Base-by-base conservation (phyloP, 2,329 filamentous ascomycete species). In the Arthrocladium fulminans region DNA sequence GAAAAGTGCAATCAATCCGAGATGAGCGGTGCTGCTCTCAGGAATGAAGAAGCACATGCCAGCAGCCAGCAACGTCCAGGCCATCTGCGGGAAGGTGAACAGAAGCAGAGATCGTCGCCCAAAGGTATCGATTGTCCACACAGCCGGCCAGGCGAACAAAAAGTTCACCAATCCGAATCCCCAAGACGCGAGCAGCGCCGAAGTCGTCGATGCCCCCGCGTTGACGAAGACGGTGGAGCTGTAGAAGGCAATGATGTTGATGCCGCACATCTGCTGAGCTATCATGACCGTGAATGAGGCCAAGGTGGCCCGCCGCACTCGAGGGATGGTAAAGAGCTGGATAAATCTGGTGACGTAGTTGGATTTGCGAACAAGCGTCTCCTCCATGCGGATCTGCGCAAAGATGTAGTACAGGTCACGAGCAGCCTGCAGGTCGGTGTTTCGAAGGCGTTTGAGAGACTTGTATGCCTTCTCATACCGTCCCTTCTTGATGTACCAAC, bases 111-210 rank as follows among this genome's bases (percentile, higher is more conserved):
- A 80, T 17, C 81, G 72, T 2, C 82, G 75, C 5, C 81, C 82
- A 50, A 81, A 84, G 0, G 75, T 82, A 58, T 86, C 81, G 53
- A 84, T 84, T 4, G 79, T 83, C 51, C 51, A 59, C 2, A 59
- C 47, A 3, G 79, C 78, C 0, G 78, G 79, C 63, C 77, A 79
- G n/a, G 79, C 76, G 53, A 81, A 83, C 41, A 83, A 50, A 61
- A 81, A 82, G 64, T 83, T 83, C 51, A 83, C 70, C 19, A 80
- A 61, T 43, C 81, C 81, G 57, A 83, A 84, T 6, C 80, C 80
- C 61, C 79, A 79, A 0, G 80, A 83, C 3, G 77, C 77, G 29
- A 79, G 69, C 13, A 83, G 67, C 2, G 84, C 79, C 27, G 75
- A 66, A 40, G 74, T 75, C 1, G 72, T 63, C 35, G 51, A 64